Conservation (phyloP, 352 stramenopile genomes). For the Phytopythium oedochilum region DNA sequence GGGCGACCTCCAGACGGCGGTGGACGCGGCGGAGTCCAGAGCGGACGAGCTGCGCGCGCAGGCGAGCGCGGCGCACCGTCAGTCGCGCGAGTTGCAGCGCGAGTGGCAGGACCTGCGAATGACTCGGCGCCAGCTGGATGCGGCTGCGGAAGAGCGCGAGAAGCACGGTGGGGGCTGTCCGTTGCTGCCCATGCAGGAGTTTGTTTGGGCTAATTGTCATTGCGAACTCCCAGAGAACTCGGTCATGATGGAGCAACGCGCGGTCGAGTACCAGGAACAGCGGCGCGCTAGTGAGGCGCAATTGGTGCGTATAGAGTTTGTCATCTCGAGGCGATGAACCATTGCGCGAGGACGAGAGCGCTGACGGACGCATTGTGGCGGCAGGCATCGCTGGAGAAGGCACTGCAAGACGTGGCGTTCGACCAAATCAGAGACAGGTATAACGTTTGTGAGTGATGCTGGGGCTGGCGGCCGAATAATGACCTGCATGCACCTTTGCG, state of each 20-base stretch:
- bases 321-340: no score
- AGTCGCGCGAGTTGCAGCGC: slow-evolving; percentile 19
- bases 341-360: not conserved
- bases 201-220: no score
- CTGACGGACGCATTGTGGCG: not conserved
- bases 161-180: slow-evolving; percentile 16
- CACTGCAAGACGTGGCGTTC: slow-evolving; percentile 20
- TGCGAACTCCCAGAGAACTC: slow-evolving; percentile 28
- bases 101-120: slow-evolving; percentile 24
- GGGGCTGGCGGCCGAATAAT: not conserved
- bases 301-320: no score
- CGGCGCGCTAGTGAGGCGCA: slow-evolving; percentile 23
- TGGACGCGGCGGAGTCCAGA: not conserved
- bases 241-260: slow-evolving; percentile 33
- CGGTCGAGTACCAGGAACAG: slow-evolving; percentile 24
- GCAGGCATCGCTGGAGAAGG: slow-evolving; percentile 10
- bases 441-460: no score
- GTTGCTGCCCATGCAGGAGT: no score
- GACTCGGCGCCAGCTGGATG: slow-evolving; percentile 22
- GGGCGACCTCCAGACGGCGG: slow-evolving; percentile 17
- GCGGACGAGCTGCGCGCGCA: slow-evolving; percentile 5
- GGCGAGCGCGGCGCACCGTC: slow-evolving; percentile 2
- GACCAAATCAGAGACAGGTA: slow-evolving; percentile 15
- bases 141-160: slow-evolving; percentile 27
- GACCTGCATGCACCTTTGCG: not conserved